Conservation (phyloP, 345 rosid species). For the Gossypium raimondii region DNA sequence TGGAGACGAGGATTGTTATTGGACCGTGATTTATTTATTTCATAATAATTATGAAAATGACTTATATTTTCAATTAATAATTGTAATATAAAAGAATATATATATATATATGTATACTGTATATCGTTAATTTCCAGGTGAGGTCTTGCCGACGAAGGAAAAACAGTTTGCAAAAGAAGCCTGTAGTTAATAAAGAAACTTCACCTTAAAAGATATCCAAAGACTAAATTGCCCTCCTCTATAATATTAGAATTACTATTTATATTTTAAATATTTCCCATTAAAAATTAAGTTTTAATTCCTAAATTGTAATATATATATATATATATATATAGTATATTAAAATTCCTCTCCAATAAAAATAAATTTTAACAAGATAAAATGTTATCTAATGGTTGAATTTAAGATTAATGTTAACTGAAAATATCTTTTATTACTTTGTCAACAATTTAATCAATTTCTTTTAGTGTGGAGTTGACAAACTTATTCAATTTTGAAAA, state of each 20-base stretch:
- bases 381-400: too few species aligned
- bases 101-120: neutral
- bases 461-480: too few species aligned
- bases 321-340: too few species aligned
- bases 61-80: too few species aligned
- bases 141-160: constrained; percentile 24
- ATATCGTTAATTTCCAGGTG: neutral
- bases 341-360: too few species aligned
- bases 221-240: neutral
- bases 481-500: too few species aligned
- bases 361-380: too few species aligned
- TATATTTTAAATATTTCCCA: neutral
- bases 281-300: neutral
- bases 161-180: constrained; percentile 10
- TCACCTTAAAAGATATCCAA: neutral
- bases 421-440: too few species aligned
- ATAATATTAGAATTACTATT: neutral
- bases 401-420: too few species aligned
- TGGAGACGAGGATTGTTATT: neutral
- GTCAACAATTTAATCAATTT: too few species aligned
- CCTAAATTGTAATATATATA: too few species aligned
- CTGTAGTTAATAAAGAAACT: constrained; percentile 18
- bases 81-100: too few species aligned
- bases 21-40: neutral
- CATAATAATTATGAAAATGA: neutral